Evolutionary conservation across 1,139 yeast species (phyloP).

Genomic region (Saccharomyces hybrid): DNA sequence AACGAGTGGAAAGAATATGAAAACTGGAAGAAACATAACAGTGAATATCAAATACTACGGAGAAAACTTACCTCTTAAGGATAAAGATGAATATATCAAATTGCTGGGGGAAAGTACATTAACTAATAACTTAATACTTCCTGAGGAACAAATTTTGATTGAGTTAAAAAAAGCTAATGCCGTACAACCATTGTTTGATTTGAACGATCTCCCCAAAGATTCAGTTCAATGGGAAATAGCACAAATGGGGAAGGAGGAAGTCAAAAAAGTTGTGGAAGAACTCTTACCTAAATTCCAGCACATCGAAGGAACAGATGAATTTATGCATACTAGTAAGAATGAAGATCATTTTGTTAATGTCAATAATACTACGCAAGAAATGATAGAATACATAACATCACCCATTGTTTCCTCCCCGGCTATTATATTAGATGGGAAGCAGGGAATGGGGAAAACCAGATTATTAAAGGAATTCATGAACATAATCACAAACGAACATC

Average conservation of each 20-base stretch:
- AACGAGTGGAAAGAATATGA: not conserved
- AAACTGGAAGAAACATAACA: not conserved
- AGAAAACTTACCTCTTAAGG: not conserved
- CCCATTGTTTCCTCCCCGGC: constrained; percentile 33
- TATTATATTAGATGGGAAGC: constrained; percentile 56
- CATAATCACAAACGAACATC: constrained; percentile 37
- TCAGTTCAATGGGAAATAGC: not conserved
- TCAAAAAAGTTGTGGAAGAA: not conserved
- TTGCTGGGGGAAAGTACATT: constrained; percentile 8
- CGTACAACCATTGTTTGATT: not conserved
- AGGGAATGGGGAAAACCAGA: constrained; percentile 77
- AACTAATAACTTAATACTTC: constrained; percentile 14
- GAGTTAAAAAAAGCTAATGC: constrained; percentile 7
- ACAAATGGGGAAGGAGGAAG: not conserved
- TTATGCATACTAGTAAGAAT: constrained; percentile 3
- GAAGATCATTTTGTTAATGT: constrained; percentile 46
- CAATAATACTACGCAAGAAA: constrained; percentile 40
- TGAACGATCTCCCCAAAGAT: not conserved
- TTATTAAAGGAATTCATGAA: constrained; percentile 41
- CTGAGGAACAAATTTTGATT: constrained; percentile 8
- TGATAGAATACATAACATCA: constrained; percentile 36
- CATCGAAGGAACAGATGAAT: not conserved
- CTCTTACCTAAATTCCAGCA: not conserved
- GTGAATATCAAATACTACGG: not conserved
- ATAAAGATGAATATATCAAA: not conserved